A percentile compares a stretch with the other conserved stretches of the same genome.
These are phyloP conservation scores for Ophiorrhiza pumila DNA, from an alignment of 257 asterid genomes.

Conservation along the genomic window DNA sequence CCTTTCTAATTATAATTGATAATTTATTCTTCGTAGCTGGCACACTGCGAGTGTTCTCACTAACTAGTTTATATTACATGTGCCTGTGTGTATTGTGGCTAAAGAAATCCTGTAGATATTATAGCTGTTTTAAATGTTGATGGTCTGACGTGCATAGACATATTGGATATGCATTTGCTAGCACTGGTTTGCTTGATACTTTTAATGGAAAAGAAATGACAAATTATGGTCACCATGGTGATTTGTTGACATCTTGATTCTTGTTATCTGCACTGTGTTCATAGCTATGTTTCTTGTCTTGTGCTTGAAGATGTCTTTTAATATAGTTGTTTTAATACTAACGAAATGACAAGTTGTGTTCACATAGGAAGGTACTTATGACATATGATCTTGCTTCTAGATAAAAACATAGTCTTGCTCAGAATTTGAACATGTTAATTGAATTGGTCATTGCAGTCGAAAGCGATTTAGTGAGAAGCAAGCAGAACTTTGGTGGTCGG, in stretches of 20 bases:
- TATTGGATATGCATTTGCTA: not conserved
- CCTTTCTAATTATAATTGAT: not conserved
- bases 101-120: not conserved
- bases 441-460: constrained; percentile 67
- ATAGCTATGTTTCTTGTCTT: not conserved
- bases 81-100: not conserved
- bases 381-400: not conserved
- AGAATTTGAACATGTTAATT: constrained; percentile 14
- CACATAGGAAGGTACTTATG: not conserved
- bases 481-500: constrained; percentile 65
- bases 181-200: not conserved
- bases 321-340: not conserved
- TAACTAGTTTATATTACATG: not conserved
- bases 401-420: not conserved
- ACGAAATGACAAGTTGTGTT: not conserved
- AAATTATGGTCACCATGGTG: not conserved
- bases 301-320: not conserved
- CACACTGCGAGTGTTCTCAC: too few species aligned
- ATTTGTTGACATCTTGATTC: not conserved
- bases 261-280: not conserved
- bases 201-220: not conserved
- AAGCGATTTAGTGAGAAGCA: constrained; percentile 56
- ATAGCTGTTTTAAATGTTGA: not conserved
- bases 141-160: not conserved
- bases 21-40: not conserved